Conservation (phyloP, 345 rosid genomes). For the Hibiscus mutabilis region DNA sequence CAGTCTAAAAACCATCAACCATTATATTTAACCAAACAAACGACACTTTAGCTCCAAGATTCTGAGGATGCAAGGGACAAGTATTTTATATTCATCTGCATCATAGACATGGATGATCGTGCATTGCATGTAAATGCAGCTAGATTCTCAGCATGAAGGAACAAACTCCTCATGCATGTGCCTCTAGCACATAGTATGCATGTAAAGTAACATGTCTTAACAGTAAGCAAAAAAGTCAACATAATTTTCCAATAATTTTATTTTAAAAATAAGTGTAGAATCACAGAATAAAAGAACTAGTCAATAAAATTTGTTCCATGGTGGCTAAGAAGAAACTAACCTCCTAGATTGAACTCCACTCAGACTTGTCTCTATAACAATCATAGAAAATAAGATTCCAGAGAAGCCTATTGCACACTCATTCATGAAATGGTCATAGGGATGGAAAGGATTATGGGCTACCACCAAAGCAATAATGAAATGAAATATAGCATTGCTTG, state of each 20-base stretch:
- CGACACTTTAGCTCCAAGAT: background rate
- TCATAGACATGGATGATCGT: background rate
- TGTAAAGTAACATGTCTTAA: background rate
- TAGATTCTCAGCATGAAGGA: background rate
- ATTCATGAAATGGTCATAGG: slow-evolving; percentile 38
- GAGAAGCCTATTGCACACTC: slow-evolving; percentile 95
- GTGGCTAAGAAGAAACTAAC: slow-evolving; percentile 30
- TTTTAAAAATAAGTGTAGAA: background rate
- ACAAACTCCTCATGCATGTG: background rate
- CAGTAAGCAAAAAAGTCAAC: background rate
- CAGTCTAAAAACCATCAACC: slow-evolving; percentile 8
- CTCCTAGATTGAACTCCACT: slow-evolving; percentile 88
- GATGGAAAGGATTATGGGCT: slow-evolving; percentile 53
- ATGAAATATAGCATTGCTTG: slow-evolving; percentile 77
- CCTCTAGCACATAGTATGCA: background rate
- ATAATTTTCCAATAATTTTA: background rate
- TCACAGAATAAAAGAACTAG: background rate
- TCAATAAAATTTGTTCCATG: background rate
- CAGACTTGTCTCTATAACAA: slow-evolving; percentile 88
- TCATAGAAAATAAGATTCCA: slow-evolving; percentile 83
- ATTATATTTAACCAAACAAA: background rate
- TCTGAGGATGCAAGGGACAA: background rate
- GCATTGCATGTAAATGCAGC: slow-evolving; percentile 1
- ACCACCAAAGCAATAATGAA: slow-evolving; percentile 61
- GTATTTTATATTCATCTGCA: background rate